Evolutionary conservation across 2,329 filamentous ascomycete genomes (phyloP).

Genomic region (Hypoxylon sp.): DNA sequence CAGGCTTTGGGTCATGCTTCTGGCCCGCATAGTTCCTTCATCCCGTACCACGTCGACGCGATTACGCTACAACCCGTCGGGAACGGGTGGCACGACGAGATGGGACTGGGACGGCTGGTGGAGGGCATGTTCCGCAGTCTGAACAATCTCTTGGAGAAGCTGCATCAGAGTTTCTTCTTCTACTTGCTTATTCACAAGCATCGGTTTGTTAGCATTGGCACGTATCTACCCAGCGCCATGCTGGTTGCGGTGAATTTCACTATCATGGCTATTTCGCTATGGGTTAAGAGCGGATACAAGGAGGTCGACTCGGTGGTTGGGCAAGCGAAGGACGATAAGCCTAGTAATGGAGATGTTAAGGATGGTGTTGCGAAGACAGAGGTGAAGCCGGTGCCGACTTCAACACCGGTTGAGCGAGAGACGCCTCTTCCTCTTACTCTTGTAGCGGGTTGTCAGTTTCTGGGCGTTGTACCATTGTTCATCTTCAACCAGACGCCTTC

Average conservation of each 20-base stretch:
- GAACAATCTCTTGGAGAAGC: slow-evolving; percentile 95
- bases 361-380: slow-evolving; percentile 39
- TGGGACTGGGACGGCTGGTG: slow-evolving; percentile 88
- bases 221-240: slow-evolving; percentile 98
- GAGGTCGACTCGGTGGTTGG: slow-evolving; percentile 42
- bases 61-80: slow-evolving; percentile 92
- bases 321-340: slow-evolving; percentile 41
- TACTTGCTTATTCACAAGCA: slow-evolving; percentile 92
- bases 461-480: slow-evolving; percentile 83
- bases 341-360: slow-evolving; percentile 8
- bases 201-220: slow-evolving; percentile 97
- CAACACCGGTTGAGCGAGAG: slow-evolving; percentile 63
- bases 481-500: slow-evolving; percentile 80
- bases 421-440: slow-evolving; percentile 77
- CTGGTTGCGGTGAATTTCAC: slow-evolving; percentile 92
- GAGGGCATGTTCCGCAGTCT: slow-evolving; percentile 92
- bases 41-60: slow-evolving; percentile 96
- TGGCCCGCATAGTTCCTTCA: slow-evolving; percentile 93
- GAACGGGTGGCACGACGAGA: slow-evolving; percentile 96
- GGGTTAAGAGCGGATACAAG: slow-evolving; percentile 82
- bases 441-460: slow-evolving; percentile 75
- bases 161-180: slow-evolving; percentile 99
- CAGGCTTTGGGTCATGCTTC: slow-evolving; percentile 90
- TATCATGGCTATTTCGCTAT: slow-evolving; percentile 93
- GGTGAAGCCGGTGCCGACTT: slow-evolving; percentile 33